A percentile compares a stretch with the other conserved stretches of the same genome.
phyloP scores from a whole-genome alignment of 768 basidiomycete species.

The Suillus clintonianus region DNA sequence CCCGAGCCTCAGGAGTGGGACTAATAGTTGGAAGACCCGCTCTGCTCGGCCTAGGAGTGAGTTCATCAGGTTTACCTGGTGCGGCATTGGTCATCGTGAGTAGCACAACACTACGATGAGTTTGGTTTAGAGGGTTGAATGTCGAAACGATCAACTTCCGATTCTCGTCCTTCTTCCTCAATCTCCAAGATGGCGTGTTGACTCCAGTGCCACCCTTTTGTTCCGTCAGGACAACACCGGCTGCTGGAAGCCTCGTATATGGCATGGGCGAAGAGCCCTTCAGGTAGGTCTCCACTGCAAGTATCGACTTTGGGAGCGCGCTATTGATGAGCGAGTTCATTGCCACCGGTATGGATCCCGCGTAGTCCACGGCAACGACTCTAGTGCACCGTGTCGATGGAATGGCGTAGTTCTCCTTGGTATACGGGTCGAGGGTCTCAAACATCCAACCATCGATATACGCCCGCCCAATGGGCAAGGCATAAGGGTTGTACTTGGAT shows the following conservation, averaged over 20 bases:
- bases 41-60: conserved; percentile 44
- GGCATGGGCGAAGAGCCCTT: conserved; percentile 68
- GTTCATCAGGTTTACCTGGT: conserved; percentile 31
- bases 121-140: conserved; percentile 51
- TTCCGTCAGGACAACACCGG: conserved; percentile 59
- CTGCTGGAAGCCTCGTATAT: conserved; percentile 65
- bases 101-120: conserved; percentile 54
- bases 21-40: conserved; percentile 24
- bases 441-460: conserved; percentile 94
- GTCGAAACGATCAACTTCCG: conserved; percentile 57
- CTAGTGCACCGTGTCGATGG: conserved; percentile 90
- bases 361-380: conserved; percentile 83
- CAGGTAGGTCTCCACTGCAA: conserved; percentile 73
- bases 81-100: conserved; percentile 33
- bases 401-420: conserved; percentile 90
- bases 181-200: conserved; percentile 52
- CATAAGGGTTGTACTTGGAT: conserved; percentile 74
- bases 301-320: conserved; percentile 68
- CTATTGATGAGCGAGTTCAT: conserved; percentile 87
- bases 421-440: conserved; percentile 95
- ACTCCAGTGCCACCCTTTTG: conserved; percentile 32
- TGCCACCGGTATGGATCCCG: conserved; percentile 81
- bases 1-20: conserved; percentile 19
- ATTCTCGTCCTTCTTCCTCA: conserved; percentile 59
- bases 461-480: conserved; percentile 75